These are phyloP conservation scores for Aspergillus fijiensis DNA, from an alignment of 2,329 filamentous ascomycete genomes.

Conservation along the genomic window DNA sequence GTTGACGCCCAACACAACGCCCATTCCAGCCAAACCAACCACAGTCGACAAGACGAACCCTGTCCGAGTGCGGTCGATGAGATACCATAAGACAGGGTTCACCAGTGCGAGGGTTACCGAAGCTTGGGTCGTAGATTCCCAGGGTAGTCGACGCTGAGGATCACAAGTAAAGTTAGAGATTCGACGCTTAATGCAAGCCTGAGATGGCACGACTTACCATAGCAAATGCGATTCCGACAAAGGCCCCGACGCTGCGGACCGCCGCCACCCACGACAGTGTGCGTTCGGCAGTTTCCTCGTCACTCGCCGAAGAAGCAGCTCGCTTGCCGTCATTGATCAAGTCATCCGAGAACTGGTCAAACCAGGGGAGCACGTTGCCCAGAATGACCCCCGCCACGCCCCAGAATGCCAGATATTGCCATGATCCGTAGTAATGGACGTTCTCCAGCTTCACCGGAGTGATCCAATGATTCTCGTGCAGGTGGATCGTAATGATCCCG, in stretches of 20 bases:
- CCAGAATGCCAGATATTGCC: slow-evolving; percentile 77
- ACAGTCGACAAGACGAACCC: slow-evolving; percentile 77
- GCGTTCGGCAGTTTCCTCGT: slow-evolving; percentile 31
- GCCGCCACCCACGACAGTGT: slow-evolving; percentile 66
- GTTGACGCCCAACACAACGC: slow-evolving; percentile 70
- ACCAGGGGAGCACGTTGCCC: slow-evolving; percentile 78
- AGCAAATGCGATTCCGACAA: slow-evolving; percentile 72
- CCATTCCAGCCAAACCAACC: slow-evolving; percentile 73
- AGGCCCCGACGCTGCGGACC: slow-evolving; percentile 67
- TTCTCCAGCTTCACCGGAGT: slow-evolving; percentile 61
- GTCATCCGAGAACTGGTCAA: slow-evolving; percentile 73
- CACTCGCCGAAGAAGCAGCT: slow-evolving; percentile 24
- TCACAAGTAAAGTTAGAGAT: slow-evolving; percentile 18
- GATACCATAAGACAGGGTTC: slow-evolving; percentile 93
- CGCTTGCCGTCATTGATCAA: slow-evolving; percentile 34
- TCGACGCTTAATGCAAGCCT: not conserved
- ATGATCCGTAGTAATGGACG: slow-evolving; percentile 53
- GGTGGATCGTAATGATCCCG: slow-evolving; percentile 74
- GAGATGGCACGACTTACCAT: slow-evolving; percentile 63
- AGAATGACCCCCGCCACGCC: slow-evolving; percentile 74
- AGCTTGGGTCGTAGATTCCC: slow-evolving; percentile 92
- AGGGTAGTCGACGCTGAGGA: slow-evolving; percentile 76
- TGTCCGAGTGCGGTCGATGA: slow-evolving; percentile 84
- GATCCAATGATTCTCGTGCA: slow-evolving; percentile 68
- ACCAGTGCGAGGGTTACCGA: slow-evolving; percentile 84